Conservation (phyloP, 305 asterid species). For the Fraxinus paxiana region DNA sequence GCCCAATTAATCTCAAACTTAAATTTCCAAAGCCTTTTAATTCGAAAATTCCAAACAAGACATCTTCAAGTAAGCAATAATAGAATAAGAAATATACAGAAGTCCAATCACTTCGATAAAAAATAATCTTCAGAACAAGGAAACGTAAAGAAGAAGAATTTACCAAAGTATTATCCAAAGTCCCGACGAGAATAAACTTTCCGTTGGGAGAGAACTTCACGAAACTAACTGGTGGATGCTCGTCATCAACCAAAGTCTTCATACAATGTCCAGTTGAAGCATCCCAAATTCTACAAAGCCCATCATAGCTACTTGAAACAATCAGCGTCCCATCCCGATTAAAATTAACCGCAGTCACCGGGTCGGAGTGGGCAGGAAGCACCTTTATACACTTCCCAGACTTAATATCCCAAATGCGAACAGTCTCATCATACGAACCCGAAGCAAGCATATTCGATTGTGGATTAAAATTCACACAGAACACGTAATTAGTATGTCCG, state of each 20-base stretch:
- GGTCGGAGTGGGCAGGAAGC: constrained; percentile 92
- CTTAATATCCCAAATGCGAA: constrained; percentile 76
- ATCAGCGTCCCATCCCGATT: constrained; percentile 77
- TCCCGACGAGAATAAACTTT: constrained; percentile 79
- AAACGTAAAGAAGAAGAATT: constrained; percentile 27
- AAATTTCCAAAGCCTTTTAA: not conserved
- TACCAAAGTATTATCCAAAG: constrained; percentile 83
- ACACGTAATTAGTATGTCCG: not conserved
- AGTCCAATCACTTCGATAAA: not conserved
- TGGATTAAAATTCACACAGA: not conserved
- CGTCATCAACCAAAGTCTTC: constrained; percentile 90
- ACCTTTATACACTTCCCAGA: constrained; percentile 88
- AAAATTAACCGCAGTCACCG: constrained; percentile 79
- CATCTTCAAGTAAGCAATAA: not conserved
- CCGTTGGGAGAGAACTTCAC: constrained; percentile 94
- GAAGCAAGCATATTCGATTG: constrained; percentile 34
- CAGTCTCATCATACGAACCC: constrained; percentile 92
- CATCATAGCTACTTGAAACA: constrained; percentile 88
- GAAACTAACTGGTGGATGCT: constrained; percentile 91
- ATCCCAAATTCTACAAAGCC: constrained; percentile 97
- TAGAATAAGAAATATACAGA: not conserved
- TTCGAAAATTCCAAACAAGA: not conserved
- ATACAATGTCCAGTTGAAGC: constrained; percentile 86
- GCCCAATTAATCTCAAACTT: not conserved
- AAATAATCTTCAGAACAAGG: not conserved